phyloP scores from a whole-genome alignment of 106 monocot genomes.

The Narthecium ossifragum region DNA sequence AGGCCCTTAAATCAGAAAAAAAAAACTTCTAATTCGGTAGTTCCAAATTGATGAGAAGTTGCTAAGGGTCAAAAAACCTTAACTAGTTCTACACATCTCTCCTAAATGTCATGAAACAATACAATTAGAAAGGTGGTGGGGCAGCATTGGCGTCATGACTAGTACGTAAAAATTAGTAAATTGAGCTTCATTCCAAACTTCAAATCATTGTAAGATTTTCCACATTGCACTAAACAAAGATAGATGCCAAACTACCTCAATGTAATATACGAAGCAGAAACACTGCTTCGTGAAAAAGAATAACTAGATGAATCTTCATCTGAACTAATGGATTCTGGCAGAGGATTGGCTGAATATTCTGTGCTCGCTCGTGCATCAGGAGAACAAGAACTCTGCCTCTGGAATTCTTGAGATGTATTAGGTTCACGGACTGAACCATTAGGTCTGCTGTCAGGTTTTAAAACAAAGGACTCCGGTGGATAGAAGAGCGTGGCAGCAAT shows the following conservation, averaged over 20 bases:
- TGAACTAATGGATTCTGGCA: constrained; percentile 3
- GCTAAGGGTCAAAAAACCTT: no score
- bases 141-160: no score
- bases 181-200: no score
- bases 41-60: no score
- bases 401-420: constrained; percentile 9
- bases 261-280: constrained; percentile 10
- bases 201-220: no score
- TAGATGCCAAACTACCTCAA: constrained; percentile 43
- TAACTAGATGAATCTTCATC: neutral
- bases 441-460: constrained; percentile 20
- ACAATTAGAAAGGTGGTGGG: no score
- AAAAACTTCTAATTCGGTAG: no score
- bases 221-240: no score
- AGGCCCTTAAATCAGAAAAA: neutral
- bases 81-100: no score
- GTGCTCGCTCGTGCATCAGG: constrained; percentile 1
- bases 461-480: constrained; percentile 30
- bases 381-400: constrained; percentile 22
- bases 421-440: constrained; percentile 46
- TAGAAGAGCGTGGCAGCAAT: constrained; percentile 78
- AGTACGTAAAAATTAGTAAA: no score
- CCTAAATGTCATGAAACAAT: no score
- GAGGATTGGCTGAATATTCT: constrained; percentile 10
- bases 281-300: constrained; percentile 13